Conservation (phyloP, 495 filamentous ascomycete species). For the Podospora sp. region DNA sequence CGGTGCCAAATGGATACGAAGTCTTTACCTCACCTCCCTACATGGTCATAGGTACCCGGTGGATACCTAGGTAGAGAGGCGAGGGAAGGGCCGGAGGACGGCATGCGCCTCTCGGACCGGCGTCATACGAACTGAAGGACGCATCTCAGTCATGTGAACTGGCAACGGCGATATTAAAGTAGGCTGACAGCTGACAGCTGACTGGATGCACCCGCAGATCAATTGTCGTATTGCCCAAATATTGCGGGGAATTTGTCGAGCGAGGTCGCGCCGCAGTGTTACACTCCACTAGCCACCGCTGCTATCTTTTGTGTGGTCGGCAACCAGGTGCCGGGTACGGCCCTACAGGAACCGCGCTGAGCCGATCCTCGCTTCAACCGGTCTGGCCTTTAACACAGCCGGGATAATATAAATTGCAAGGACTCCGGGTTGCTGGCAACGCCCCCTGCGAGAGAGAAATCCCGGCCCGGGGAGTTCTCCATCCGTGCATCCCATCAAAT, state of each 20-base stretch:
- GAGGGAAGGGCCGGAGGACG: background rate
- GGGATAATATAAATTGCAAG: background rate
- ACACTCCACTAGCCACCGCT: background rate
- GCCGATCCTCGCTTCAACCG: background rate
- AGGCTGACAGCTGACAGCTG: constrained; percentile 7
- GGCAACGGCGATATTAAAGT: background rate
- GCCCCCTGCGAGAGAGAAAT: too few relatives aligned
- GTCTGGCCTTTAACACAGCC: background rate
- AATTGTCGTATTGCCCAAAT: constrained; percentile 8
- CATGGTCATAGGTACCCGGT: too few relatives aligned
- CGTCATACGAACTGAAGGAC: constrained; percentile 10
- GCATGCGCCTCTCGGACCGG: background rate
- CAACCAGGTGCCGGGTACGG: constrained; percentile 11
- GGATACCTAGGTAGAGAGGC: too few relatives aligned
- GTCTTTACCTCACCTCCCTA: too few relatives aligned
- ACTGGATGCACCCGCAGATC: background rate
- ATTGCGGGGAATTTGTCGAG: constrained; percentile 1
- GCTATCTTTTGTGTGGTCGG: background rate
- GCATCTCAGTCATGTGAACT: background rate
- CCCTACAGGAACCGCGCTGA: background rate
- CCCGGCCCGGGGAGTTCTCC: background rate
- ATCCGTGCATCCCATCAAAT: too few relatives aligned
- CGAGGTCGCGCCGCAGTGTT: constrained; percentile 1
- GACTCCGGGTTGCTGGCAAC: background rate
- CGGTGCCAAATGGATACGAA: background rate